Conservation (phyloP, 2,329 filamentous ascomycete species). For the Trichothecium sympodiale region DNA sequence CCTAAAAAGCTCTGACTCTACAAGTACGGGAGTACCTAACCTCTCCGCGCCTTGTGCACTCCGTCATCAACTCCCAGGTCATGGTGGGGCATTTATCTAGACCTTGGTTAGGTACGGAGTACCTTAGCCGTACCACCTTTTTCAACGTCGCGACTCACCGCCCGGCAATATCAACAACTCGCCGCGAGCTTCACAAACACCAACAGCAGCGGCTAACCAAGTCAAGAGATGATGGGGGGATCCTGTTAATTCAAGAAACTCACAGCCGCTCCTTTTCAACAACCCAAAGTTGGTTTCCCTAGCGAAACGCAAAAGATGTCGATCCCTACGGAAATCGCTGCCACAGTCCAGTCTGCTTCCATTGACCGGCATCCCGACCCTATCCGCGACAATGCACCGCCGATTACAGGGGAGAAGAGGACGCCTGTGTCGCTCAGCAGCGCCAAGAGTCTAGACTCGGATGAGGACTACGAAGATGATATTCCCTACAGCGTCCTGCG, state of each 20-base stretch:
- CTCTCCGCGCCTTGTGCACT: no score
- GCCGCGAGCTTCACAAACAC: background rate
- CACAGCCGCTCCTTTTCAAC: no score
- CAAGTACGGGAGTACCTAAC: no score
- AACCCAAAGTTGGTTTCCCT: no score
- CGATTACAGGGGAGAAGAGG: constrained; percentile 57
- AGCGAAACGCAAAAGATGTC: constrained; percentile 39
- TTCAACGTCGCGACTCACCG: constrained; percentile 9
- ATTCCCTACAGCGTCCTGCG: constrained; percentile 57
- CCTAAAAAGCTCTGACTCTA: no score
- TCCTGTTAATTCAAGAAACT: background rate
- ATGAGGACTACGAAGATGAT: constrained; percentile 49
- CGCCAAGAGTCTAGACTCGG: constrained; percentile 19
- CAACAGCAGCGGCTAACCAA: background rate
- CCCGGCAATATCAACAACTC: constrained; percentile 15
- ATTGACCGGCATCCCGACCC: constrained; percentile 64
- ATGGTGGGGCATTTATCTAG: no score
- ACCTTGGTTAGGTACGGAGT: no score
- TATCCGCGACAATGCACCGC: constrained; percentile 67
- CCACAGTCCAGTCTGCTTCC: constrained; percentile 69
- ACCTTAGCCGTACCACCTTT: no score
- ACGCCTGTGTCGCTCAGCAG: constrained; percentile 15
- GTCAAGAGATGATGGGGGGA: no score
- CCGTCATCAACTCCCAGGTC: no score
- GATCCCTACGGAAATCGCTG: constrained; percentile 58